These are phyloP conservation scores for Chimonanthus salicifolius DNA, from an alignment of 164 flowering plant species.

Conservation along the genomic window DNA sequence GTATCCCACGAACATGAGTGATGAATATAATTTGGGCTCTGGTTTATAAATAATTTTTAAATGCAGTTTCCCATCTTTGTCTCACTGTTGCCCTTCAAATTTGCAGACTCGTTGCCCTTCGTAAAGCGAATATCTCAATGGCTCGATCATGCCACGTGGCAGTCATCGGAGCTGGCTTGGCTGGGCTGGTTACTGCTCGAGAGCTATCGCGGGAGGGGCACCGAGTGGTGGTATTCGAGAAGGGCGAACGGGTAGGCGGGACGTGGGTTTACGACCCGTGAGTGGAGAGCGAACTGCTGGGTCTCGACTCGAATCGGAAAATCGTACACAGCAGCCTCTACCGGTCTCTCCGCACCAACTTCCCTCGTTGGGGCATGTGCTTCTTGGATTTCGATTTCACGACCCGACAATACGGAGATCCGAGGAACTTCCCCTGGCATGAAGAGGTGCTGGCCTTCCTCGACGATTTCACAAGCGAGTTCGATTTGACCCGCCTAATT, in stretches of 20 bases:
- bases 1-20: too few species aligned
- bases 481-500: constrained; percentile 40
- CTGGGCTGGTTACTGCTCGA: constrained; percentile 66
- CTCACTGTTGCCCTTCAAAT: too few species aligned
- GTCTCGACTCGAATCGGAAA: constrained; percentile 51
- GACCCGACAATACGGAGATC: constrained; percentile 25
- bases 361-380: constrained; percentile 79
- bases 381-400: constrained; percentile 59
- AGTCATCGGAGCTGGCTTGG: constrained; percentile 84
- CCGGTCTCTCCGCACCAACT: constrained; percentile 72
- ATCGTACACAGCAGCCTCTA: constrained; percentile 66
- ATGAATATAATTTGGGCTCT: too few species aligned
- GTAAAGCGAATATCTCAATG: too few species aligned
- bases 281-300: constrained; percentile 57
- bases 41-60: too few species aligned
- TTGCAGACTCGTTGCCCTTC: too few species aligned
- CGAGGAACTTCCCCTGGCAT: constrained; percentile 67
- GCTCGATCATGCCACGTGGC: constrained; percentile 36
- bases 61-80: too few species aligned
- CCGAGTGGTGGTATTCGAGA: constrained; percentile 61
- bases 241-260: constrained; percentile 47
- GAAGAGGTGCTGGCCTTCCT: constrained; percentile 57
- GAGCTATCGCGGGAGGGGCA: constrained; percentile 59
- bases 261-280: constrained; percentile 63
- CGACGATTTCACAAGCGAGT: constrained; percentile 49